A percentile compares a stretch with the other conserved stretches of the same genome.
phyloP scores from a whole-genome alignment of 352 stramenopile species.

The Blastocystis sp. region DNA sequence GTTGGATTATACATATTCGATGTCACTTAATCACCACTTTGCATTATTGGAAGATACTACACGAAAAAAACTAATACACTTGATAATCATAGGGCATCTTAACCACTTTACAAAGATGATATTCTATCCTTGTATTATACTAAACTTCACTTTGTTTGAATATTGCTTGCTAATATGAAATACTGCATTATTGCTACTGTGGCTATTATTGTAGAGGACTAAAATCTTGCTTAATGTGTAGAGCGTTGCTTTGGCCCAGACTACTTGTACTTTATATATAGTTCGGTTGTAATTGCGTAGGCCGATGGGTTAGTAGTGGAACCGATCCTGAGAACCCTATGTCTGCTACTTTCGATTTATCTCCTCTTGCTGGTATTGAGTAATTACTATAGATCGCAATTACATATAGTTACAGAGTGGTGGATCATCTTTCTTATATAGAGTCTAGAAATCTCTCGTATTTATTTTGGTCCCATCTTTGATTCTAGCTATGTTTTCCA shows the following conservation, averaged over 20 bases:
- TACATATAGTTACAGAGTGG: slow-evolving; percentile 13
- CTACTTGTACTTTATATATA: not conserved
- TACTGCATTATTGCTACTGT: not conserved
- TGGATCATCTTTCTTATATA: not conserved
- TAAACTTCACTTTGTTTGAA: not conserved
- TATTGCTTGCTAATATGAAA: slow-evolving; percentile 1
- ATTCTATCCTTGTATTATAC: not conserved
- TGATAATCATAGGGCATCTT: not conserved
- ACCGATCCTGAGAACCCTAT: not conserved
- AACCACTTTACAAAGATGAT: not conserved
- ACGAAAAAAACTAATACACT: not conserved
- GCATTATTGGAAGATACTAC: too few species aligned
- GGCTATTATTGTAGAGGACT: not conserved
- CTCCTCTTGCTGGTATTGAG: slow-evolving; percentile 24
- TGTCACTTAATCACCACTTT: too few species aligned
- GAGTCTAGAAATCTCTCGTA: slow-evolving; percentile 28
- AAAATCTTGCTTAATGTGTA: not conserved
- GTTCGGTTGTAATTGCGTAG: not conserved
- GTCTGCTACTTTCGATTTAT: slow-evolving; percentile 35
- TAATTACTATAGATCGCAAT: not conserved
- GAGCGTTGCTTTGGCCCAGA: not conserved
- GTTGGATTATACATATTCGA: too few species aligned
- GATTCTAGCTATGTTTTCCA: slow-evolving; percentile 38
- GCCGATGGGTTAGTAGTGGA: not conserved
- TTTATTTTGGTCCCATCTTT: not conserved